Conservation (phyloP, 2,329 filamentous ascomycete genomes). For the Colletotrichum sp. region DNA sequence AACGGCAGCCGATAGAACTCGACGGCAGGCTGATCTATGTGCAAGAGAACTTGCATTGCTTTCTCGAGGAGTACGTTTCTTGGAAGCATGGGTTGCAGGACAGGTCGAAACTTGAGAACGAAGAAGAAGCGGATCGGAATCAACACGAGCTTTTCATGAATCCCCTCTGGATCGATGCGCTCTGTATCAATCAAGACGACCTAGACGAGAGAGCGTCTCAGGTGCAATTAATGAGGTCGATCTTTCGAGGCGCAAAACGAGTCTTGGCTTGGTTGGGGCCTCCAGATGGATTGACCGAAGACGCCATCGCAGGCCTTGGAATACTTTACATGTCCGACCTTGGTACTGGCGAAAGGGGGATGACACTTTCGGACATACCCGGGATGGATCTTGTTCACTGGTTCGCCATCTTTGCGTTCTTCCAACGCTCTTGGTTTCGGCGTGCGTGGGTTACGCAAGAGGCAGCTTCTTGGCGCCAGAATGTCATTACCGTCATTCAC, state of each 20-base stretch:
- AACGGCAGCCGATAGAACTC: neutral
- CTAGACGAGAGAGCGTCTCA: neutral
- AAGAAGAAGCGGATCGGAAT: rapidly evolving
- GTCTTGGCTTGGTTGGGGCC: neutral
- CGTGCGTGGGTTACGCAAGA: neutral
- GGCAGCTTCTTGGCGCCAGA: neutral
- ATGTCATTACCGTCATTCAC: neutral
- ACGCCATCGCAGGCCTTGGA: neutral
- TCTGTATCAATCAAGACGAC: neutral
- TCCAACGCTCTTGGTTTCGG: neutral
- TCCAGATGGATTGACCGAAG: neutral
- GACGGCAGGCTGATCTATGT: neutral
- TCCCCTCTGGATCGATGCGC: neutral
- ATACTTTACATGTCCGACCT: neutral
- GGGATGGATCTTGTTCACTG: neutral
- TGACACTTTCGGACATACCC: neutral
- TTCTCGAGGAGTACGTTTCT: neutral
- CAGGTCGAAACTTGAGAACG: rapidly evolving
- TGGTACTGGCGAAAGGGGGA: neutral
- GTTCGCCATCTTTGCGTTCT: neutral
- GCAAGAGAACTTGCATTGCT: neutral
- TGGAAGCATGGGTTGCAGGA: neutral
- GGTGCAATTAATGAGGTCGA: neutral
- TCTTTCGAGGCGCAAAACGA: neutral
- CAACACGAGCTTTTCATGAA: neutral